Evolutionary conservation across 2,329 filamentous ascomycete species (phyloP), one percentile per base, ranked within the genome.

Genomic region (Atkinsonella texensis): DNA sequence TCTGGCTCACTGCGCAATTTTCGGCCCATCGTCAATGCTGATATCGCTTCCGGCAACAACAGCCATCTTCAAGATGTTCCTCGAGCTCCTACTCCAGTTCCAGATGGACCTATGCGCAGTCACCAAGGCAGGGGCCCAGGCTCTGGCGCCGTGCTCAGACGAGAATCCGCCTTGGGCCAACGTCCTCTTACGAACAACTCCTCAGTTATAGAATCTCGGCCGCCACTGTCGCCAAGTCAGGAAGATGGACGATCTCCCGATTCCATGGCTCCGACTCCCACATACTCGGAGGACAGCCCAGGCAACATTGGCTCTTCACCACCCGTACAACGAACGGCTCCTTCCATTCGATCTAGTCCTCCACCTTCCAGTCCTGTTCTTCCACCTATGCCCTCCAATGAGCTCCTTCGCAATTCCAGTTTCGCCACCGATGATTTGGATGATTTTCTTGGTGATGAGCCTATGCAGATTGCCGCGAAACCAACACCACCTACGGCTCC

Each of bases 261-360:
- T 20, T 80, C 77, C 12, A 58, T 70, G 38, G 75, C 67, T 0
- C 73, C 70, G 13, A 79, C 77, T 1, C 76, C 76, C 5, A 69
- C 72, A 35, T 74, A 71, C 40, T 76, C 80, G 50, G 78, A 74
- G 49, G 74, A 85, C 52, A 94, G 89, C 49, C 85, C 89, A 4
- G 82, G 81, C 47, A 87, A 88, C 50, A 88, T 97, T 59, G 86
- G 86, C 1, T 97, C 93, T 0, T 97, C 91, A 3, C 91, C 91
- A 13, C 93, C 93, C 1, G 75, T 94, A 1, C 81, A 89, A 55
- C 77, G 80, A 56, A 77, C 77, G 39, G 72, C 74, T 32, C 68
- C 74, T 43, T 81, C 74, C 57, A 70, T 76, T 32, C 73, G 65
- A 48, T 79, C 77, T 2, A 82, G 79, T 53, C 83, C 85, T 4